Base-by-base conservation (phyloP, 768 basidiomycete genomes). In the Suillus occidentalis region DNA sequence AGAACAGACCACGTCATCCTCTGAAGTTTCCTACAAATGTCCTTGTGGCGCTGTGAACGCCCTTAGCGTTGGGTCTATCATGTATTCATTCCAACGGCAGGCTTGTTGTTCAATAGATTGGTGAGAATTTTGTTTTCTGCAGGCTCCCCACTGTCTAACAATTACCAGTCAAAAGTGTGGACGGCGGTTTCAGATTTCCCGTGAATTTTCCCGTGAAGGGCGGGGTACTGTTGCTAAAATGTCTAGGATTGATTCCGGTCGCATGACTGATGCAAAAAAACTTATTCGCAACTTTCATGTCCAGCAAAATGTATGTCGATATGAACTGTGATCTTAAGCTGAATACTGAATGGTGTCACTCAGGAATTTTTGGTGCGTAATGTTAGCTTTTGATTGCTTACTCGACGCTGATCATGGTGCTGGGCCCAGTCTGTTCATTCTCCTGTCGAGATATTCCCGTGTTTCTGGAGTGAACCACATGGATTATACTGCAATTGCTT, bases 121-220 rank as follows among this genome's bases (percentile, higher is more conserved):
- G 72, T 75, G 12, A 52, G 72, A 1, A 0, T 20, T 37, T n/a
- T 16, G 34, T 4, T 18, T 37, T 40, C n/a, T 49, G 61, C 31
- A 31, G 31, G 12, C 12, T 16, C 0, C 67, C 68, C 16, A 62
- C 63, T 13, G 34, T n/a, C 34, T 52, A 16, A 13, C 72, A 25
- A 47, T 64, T 4, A 65, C 68, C 36, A 50, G 61, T 50, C 72
- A 66, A 18, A 64, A 65, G 3, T 73, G 73, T 47, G 69, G 67
- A 63, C 67, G 69, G 12, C 74, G 74, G 56, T 75, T 75, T 56
- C 73, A 70, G 50, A 65, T 75, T 3, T 52, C 50, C 20, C 43
- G 20, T 4, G 1, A 1, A 16, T 16, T 2, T 40, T 40, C 39
- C 6, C 9, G 14, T 40, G 39, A 5, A 40, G 9, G 14, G 2